Evolutionary conservation across 768 basidiomycete species (phyloP).

Genomic region (Coprinellus micaceus): DNA sequence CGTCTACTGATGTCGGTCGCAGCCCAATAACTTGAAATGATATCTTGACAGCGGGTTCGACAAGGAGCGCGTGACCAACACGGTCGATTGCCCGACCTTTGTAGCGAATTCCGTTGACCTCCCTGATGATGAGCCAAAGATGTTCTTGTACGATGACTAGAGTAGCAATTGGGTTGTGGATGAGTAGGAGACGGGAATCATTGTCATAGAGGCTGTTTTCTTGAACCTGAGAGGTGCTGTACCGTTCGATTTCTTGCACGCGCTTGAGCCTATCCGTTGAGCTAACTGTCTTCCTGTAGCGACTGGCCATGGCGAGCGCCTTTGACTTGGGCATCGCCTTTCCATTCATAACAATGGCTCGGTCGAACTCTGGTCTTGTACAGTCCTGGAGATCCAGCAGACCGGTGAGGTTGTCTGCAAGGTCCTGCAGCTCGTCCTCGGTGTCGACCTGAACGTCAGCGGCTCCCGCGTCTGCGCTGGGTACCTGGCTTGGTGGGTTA

Average conservation of each 20-base stretch:
- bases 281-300: not conserved
- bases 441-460: not conserved
- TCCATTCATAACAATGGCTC: not conserved
- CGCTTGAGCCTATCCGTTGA: not conserved
- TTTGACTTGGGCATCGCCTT: not conserved
- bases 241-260: not conserved
- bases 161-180: conserved; percentile 15
- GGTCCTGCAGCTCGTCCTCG: not conserved
- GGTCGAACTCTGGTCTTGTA: not conserved
- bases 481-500: not conserved
- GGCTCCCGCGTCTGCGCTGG: not conserved
- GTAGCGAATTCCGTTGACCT: conserved; percentile 13
- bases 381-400: not conserved
- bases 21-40: not conserved
- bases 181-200: not conserved
- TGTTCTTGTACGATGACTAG: conserved; percentile 11
- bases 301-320: not conserved
- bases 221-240: not conserved
- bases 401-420: not conserved
- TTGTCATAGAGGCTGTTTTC: not conserved
- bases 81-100: conserved; percentile 7
- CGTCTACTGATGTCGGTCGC: too few relatives aligned
- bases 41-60: not conserved
- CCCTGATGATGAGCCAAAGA: conserved; percentile 17
- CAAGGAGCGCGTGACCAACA: conserved; percentile 11